Base-by-base conservation (phyloP, 2,329 filamentous ascomycete genomes). In the Xylogone sp. region DNA sequence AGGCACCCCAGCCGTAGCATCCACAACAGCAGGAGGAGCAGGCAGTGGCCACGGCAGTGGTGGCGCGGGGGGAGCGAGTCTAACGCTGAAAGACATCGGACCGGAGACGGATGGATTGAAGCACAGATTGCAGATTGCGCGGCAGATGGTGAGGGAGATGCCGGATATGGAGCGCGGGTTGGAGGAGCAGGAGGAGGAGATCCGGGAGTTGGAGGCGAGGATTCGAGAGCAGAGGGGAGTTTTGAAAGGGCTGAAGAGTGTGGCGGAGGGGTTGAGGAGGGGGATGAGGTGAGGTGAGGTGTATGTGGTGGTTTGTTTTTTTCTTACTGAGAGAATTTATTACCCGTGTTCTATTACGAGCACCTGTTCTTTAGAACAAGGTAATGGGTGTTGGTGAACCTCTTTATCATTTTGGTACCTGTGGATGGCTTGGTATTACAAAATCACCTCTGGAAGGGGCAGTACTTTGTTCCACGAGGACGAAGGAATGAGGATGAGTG, bases 41-140 rank as follows among this genome's bases (percentile, higher is more conserved):
- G n/a, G n/a, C n/a, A n/a, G n/a, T n/a, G n/a, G n/a, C n/a, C n/a
- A n/a, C n/a, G n/a, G n/a, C n/a, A n/a, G n/a, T n/a, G n/a, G 68
- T 51, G 54, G 67, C 12, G 52, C 56, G 19, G 55, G 56, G 22
- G 61, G 56, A 1, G 62, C 34, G n/a, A 51, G 59, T 1, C 53
- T 67, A 21, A 57, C 54, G 4, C 58, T 79, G 55, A 95, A 96
- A 68, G 87, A 96, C 60, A 81, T 97, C 16, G 83, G 87, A 2
- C 81, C 84, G 2, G 90, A 89, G 31, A 88, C 89, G 1, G 88
- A 90, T 63, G 79, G 81, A 31, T 76, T 97, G 61, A 92, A 90
- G 69, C 85, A 92, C 69, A 89, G 90, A 69, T 81, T 97, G 53
- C 87, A 91, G 67, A 86, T 86, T 59, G 91, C 92, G 46, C 78